Conservation (phyloP, 2,329 filamentous ascomycete genomes). For the Fusarium protoensiforme region DNA sequence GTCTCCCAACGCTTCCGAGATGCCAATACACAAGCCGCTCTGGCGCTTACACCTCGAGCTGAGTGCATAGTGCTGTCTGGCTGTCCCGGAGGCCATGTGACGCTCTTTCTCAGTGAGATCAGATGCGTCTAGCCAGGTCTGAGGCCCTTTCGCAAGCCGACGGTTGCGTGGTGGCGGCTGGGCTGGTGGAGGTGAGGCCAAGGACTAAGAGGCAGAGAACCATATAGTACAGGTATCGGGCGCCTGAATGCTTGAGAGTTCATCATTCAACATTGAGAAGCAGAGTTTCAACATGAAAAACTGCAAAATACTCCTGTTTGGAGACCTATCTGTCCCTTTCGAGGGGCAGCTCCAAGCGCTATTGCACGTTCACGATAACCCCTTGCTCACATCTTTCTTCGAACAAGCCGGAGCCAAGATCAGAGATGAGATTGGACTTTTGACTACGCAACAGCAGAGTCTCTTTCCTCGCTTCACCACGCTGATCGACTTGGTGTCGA, state of each 20-base stretch:
- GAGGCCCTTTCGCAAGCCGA: not conserved
- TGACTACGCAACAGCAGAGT: slow-evolving; percentile 20
- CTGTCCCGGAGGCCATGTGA: not conserved
- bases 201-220: not conserved
- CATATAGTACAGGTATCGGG: slow-evolving; percentile 13
- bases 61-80: not conserved
- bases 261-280: slow-evolving; percentile 3
- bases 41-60: not conserved
- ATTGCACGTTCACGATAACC: slow-evolving; percentile 37
- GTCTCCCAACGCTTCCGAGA: slow-evolving; percentile 15
- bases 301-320: slow-evolving; percentile 34
- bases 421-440: slow-evolving; percentile 34
- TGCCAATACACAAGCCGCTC: slow-evolving; percentile 1
- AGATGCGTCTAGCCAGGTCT: not conserved
- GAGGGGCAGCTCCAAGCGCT: slow-evolving; percentile 33
- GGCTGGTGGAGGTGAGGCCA: not conserved
- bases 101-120: not conserved
- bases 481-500: slow-evolving; percentile 40
- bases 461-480: slow-evolving; percentile 44
- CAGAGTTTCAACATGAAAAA: slow-evolving; percentile 10
- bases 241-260: not conserved
- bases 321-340: slow-evolving; percentile 39
- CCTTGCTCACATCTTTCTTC: slow-evolving; percentile 38
- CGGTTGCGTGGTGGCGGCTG: not conserved
- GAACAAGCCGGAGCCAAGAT: slow-evolving; percentile 35